phyloP scores from a whole-genome alignment of 805 yeast genomes.

The Lipomyces yamanashiensis region DNA sequence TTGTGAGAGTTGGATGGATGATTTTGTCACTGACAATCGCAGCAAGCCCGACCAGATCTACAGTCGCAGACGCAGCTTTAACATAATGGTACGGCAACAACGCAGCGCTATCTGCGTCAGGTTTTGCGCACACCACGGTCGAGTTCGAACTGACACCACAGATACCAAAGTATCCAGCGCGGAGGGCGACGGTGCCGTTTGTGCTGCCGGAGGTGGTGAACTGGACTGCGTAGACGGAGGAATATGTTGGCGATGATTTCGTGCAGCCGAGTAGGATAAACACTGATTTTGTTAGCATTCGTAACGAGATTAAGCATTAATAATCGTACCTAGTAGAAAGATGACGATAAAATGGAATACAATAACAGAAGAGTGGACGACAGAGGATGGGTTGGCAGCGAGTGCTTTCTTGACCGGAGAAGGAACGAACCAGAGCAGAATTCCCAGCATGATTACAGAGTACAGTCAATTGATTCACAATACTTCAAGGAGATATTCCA shows the following conservation, averaged over 20 bases:
- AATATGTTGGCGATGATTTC: conserved; percentile 20
- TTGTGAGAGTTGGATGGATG: conserved; percentile 50
- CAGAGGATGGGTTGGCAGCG: not conserved
- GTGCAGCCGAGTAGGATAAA: conserved; percentile 34
- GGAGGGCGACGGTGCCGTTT: conserved; percentile 19
- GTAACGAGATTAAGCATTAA: not conserved
- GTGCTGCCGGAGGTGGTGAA: conserved; percentile 11
- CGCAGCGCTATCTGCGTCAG: not conserved
- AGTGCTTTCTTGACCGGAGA: conserved; percentile 1
- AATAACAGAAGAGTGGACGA: conserved; percentile 13
- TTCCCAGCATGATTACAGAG: not conserved
- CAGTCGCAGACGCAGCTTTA: conserved; percentile 18
- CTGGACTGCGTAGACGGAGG: conserved; percentile 30
- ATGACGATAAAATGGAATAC: conserved; percentile 23
- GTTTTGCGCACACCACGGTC: conserved; percentile 6
- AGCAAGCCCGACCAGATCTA: conserved; percentile 32
- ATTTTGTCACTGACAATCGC: conserved; percentile 40
- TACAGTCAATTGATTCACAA: not conserved
- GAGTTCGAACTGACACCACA: conserved; percentile 22
- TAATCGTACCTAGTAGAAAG: conserved; percentile 23
- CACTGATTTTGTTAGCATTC: conserved; percentile 3
- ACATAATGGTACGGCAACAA: not conserved
- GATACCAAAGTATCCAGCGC: conserved; percentile 32
- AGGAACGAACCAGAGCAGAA: conserved; percentile 8
- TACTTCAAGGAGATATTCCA: not conserved